Conservation (phyloP, 2,329 filamentous ascomycete genomes). For the Hypocrella siamensis region DNA sequence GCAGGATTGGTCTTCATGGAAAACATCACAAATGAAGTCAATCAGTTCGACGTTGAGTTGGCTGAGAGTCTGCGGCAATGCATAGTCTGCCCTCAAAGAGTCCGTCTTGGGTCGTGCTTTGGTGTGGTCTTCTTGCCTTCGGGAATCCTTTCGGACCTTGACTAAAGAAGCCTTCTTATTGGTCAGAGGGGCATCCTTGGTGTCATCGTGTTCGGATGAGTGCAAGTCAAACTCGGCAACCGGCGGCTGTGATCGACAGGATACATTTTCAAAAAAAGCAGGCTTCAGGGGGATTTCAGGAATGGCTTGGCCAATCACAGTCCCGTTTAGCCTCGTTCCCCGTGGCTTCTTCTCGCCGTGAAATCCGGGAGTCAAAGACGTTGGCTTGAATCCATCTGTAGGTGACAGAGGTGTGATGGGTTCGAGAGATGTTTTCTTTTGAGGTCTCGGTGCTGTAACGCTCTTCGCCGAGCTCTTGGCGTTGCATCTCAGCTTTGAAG, state of each 20-base stretch:
- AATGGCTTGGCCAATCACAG: slow-evolving; percentile 12
- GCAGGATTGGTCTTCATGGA: slow-evolving; percentile 37
- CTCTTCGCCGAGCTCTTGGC: slow-evolving; percentile 9
- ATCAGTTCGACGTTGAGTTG: slow-evolving; percentile 38
- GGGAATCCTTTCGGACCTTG: slow-evolving; percentile 1
- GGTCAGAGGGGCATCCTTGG: slow-evolving; percentile 2
- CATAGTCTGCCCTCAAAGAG: slow-evolving; percentile 7
- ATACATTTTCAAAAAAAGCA: slow-evolving; percentile 22
- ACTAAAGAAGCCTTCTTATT: slow-evolving; percentile 1
- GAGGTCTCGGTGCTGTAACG: slow-evolving; percentile 12
- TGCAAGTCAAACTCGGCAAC: slow-evolving; percentile 7
- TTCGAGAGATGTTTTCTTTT: slow-evolving; percentile 15
- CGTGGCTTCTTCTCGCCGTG: slow-evolving; percentile 19
- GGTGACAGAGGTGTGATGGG: slow-evolving; percentile 10
- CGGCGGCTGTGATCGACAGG: slow-evolving; percentile 9
- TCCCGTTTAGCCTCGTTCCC: slow-evolving; percentile 12
- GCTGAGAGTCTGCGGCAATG: slow-evolving; percentile 41
- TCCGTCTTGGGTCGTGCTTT: slow-evolving; percentile 12
- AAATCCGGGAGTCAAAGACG: slow-evolving; percentile 14
- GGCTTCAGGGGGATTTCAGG: slow-evolving; percentile 20
- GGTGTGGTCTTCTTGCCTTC: slow-evolving; percentile 6
- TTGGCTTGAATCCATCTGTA: slow-evolving; percentile 14
- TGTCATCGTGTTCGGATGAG: slow-evolving; percentile 7
- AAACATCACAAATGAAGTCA: slow-evolving; percentile 43
- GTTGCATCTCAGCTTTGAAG: slow-evolving; percentile 4